phyloP scores from a whole-genome alignment of 2,329 filamentous ascomycete species.

The Fusarium agapanthi region DNA sequence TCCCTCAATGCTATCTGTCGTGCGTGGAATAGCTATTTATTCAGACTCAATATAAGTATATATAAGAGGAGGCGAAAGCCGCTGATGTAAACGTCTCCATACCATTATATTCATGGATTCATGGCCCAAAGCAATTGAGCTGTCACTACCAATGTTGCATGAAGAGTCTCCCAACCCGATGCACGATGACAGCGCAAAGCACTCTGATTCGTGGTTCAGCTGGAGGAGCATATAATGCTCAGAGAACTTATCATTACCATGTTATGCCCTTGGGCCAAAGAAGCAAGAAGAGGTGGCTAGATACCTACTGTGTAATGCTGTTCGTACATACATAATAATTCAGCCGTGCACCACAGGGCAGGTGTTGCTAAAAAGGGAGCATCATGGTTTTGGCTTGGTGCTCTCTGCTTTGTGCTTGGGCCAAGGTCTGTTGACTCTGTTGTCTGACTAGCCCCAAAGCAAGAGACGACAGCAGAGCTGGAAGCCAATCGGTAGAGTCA shows the following conservation, averaged over 20 bases:
- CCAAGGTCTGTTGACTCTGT: constrained; percentile 19
- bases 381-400: constrained; percentile 13
- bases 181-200: not conserved
- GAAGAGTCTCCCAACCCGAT: not conserved
- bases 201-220: not conserved
- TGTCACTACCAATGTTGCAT: not conserved
- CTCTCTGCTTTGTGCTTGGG: constrained; percentile 5
- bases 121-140: not conserved
- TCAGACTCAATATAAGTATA: not conserved
- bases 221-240: not conserved
- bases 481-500: constrained; percentile 19
- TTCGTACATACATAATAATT: constrained; percentile 10
- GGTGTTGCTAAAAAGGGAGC: constrained; percentile 28
- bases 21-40: not conserved
- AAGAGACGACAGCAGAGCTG: constrained; percentile 13
- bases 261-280: constrained; percentile 8
- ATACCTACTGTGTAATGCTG: not conserved
- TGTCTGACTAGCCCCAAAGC: constrained; percentile 25
- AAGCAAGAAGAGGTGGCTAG: constrained; percentile 24
- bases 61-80: not conserved
- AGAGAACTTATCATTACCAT: constrained; percentile 4
- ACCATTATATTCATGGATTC: not conserved
- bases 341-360: constrained; percentile 29
- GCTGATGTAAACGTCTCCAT: not conserved
- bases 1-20: not conserved